A percentile compares a stretch with the other conserved stretches of the same genome.
Conservation (phyloP, 352 stramenopile species). For the Phytophthora palmivora region DNA sequence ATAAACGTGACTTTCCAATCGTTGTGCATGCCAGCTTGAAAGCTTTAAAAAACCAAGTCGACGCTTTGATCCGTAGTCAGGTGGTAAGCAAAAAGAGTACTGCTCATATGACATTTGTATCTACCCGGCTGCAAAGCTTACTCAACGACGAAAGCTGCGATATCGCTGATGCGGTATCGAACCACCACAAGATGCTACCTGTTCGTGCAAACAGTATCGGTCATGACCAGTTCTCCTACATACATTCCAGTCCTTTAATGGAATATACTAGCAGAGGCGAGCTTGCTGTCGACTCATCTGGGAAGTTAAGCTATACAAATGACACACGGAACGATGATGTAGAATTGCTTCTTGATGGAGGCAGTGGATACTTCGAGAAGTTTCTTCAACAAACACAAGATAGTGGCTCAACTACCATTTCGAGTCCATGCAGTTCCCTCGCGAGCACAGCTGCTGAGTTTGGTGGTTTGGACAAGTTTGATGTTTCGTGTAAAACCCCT, state of each 20-base stretch:
- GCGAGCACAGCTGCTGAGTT: background rate
- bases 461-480: background rate
- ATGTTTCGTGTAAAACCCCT: slow-evolving; percentile 5
- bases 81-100: slow-evolving; percentile 10
- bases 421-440: background rate
- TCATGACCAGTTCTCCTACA: slow-evolving; percentile 16
- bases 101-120: slow-evolving; percentile 16
- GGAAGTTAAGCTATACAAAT: slow-evolving; percentile 7
- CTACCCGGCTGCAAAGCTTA: slow-evolving; percentile 15
- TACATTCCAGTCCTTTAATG: background rate
- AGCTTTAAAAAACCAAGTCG: slow-evolving; percentile 21
- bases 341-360: slow-evolving; percentile 13
- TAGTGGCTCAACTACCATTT: background rate
- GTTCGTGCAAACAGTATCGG: slow-evolving; percentile 7
- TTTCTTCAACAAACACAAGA: slow-evolving; percentile 15
- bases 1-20: background rate
- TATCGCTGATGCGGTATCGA: background rate
- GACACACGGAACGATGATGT: slow-evolving; percentile 7
- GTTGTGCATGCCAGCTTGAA: slow-evolving; percentile 13
- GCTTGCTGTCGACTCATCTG: slow-evolving; percentile 21
- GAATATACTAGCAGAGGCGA: slow-evolving; percentile 25
- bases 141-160: slow-evolving; percentile 7
- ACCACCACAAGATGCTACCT: background rate
- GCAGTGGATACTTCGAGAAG: slow-evolving; percentile 22
- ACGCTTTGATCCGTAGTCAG: slow-evolving; percentile 18